Evolutionary conservation across 495 filamentous ascomycete species (phyloP), one percentile per base, ranked within the genome.

Genomic region (Amorphotheca resinae): DNA sequence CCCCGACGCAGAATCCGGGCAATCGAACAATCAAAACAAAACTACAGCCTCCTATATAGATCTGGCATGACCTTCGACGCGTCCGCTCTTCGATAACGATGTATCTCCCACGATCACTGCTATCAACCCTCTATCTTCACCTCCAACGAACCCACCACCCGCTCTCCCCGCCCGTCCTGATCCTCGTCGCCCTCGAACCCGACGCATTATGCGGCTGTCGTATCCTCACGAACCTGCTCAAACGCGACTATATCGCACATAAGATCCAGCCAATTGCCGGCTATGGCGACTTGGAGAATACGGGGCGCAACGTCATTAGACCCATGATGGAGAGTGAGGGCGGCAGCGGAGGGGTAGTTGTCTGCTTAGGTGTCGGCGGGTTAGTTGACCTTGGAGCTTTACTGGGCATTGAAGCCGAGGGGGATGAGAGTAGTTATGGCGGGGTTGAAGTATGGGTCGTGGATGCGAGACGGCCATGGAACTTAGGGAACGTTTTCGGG

Each of bases 201-300:
- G 91, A 98, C 67, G 83, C 89, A 39, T 77, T 98, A 26, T 96
- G 91, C 64, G 93, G 88, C 39, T 88, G 86, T 55, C 87, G 88
- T 39, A 96, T 98, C 42, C 74, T 98, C 12, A 91, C 91, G 1
- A 72, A 78, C 11, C 72, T 96, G 14, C 70, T 98, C 38, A 95
- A 89, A 67, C 82, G 86, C 67, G 91, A 98, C 68, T 96, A 89
- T 58, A 93, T 98, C 50, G 80, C 81, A n/a, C 89, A 96, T 64
- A 95, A 94, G 68, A 93, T 96, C 47, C 84, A 93, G 52, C 91
- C 93, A 3, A 79, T 98, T 26, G 74, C 82, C 12, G 91, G 91
- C 23, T 95, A 95, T 77, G 79, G 76, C 49, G 91, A 96, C 55
- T 79, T 98, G 28, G 67, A 82, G 54, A 75, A 77, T 52, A 77